These are phyloP conservation scores for Nicotiana otophora DNA, from an alignment of 257 asterid genomes.

Conservation along the genomic window DNA sequence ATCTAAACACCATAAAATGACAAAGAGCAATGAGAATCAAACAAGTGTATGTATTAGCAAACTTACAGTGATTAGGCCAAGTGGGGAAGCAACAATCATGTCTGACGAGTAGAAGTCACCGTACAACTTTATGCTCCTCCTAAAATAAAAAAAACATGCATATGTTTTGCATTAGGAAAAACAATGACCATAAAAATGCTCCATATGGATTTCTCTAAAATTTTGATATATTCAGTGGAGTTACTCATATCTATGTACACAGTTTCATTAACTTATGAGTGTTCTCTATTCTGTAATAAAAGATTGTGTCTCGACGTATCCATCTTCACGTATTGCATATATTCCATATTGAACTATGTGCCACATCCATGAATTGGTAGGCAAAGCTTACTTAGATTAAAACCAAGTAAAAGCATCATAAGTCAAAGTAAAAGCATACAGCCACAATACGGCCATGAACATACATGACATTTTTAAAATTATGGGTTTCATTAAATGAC, in stretches of 20 bases:
- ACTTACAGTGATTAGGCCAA: conserved; percentile 80
- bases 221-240: not conserved
- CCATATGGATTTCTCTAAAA: not conserved
- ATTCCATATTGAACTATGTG: not conserved
- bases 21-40: not conserved
- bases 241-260: not conserved
- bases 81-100: conserved; percentile 88
- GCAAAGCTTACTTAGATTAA: not conserved
- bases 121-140: conserved; percentile 64
- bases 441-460: not conserved
- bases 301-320: not conserved
- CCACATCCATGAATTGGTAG: not conserved
- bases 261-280: not conserved
- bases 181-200: not conserved
- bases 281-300: not conserved
- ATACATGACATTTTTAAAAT: not conserved
- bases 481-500: not conserved
- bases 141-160: conserved; percentile 13
- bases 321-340: not conserved
- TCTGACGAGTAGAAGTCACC: conserved; percentile 92
- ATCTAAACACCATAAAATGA: not conserved
- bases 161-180: not conserved
- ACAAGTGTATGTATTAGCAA: not conserved
- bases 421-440: not conserved
- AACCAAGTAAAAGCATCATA: not conserved